Conservation (phyloP, 2,329 filamentous ascomycete genomes). For the Endoconidiophora polonica region DNA sequence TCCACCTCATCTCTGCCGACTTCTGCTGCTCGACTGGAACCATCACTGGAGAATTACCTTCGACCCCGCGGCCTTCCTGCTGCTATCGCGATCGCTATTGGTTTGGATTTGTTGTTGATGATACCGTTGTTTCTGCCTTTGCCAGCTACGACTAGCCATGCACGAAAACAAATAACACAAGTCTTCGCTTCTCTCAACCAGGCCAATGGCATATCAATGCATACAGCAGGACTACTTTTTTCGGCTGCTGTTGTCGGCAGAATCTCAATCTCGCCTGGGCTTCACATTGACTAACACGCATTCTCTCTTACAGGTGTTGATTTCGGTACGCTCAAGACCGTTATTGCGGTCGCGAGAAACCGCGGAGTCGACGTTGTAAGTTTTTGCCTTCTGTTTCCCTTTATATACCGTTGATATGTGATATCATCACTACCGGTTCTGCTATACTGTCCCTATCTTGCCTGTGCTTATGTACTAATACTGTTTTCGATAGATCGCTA, state of each 20-base stretch:
- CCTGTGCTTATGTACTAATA: neutral
- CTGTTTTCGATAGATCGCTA: slow-evolving; percentile 55
- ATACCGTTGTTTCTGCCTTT: too few relatives aligned
- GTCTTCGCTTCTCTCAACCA: too few relatives aligned
- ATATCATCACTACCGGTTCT: too few relatives aligned
- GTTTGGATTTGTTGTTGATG: too few relatives aligned
- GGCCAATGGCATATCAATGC: too few relatives aligned
- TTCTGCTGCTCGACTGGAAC: neutral
- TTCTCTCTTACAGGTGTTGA: slow-evolving; percentile 48
- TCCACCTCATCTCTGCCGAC: neutral
- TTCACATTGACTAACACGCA: neutral
- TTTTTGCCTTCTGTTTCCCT: slow-evolving; percentile 22
- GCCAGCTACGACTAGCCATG: too few relatives aligned
- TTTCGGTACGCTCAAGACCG: slow-evolving; percentile 92
- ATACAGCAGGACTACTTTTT: too few relatives aligned
- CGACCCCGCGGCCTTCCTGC: neutral
- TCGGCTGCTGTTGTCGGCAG: too few relatives aligned
- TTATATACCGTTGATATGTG: slow-evolving; percentile 1
- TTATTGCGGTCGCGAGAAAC: slow-evolving; percentile 93
- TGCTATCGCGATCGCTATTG: neutral
- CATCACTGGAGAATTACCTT: neutral
- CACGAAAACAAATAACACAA: too few relatives aligned
- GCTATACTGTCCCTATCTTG: neutral
- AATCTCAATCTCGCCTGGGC: neutral
- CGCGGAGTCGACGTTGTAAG: slow-evolving; percentile 96